Base-by-base conservation (phyloP, 345 rosid species). In the Psidium guajava region DNA sequence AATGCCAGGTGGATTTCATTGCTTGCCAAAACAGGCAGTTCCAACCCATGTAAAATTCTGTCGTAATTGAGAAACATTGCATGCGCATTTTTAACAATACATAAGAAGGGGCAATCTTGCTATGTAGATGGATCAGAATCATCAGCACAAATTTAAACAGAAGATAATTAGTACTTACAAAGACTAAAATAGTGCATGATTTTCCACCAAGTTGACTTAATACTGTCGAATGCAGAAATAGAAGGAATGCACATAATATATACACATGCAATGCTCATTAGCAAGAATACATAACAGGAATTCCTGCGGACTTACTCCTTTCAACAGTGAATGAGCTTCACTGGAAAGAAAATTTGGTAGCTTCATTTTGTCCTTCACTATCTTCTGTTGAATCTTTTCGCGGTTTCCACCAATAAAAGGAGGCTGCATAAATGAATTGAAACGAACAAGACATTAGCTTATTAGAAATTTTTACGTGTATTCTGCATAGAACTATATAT, bases 251-350 rank as follows among this genome's bases (percentile, higher is more conserved):
- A 64, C 75, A 61, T 58, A 59, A 36, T 21, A 25, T 54, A 1
- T 54, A 1, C 13, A 25, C 57, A 6, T 75, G 55, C 24, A 42
- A 40, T 82, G 44, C 32, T 47, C 8, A n/a, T 80, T 58, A 81
- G 22, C 28, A 36, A 47, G 64, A 54, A 59, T 21, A 52, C 40
- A 56, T 8, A 20, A 40, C 36, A 56, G 42, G 49, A 55, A 36
- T 80, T 81, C 40, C 44, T 1, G 57, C 83, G 57, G 27, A 61
- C 80, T 90, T 90, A 95, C 98, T 93, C 96, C 97, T 91, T 95
- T 96, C 86, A 96, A 85, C 75, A 96, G 81, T 25, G 97, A 90
- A 88, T 93, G 98, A 44, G 95, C 99, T 92, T 95, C 99, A 61
- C 87, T 91, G 22, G 98, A 84, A 87, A 95, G 91, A 88, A 88